phyloP scores from a whole-genome alignment of 2,329 filamentous ascomycete genomes.

The Canariomyces notabilis region DNA sequence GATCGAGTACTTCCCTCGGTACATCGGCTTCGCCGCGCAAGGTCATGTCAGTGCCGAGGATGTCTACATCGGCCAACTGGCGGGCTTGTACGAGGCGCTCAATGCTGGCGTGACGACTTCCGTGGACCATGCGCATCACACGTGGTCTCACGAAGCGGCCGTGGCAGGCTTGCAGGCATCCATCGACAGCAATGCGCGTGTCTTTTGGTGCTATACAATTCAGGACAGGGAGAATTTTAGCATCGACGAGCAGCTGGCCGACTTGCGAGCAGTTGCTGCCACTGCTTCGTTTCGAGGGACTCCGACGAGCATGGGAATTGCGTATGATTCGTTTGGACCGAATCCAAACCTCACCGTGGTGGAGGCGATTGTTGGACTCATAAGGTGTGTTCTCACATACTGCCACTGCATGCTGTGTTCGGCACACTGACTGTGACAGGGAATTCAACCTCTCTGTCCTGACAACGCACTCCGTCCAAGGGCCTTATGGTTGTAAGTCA shows the following conservation, averaged over 20 bases:
- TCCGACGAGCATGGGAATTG: constrained; percentile 36
- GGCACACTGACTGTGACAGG: constrained; percentile 6
- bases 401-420: neutral
- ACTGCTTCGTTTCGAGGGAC: constrained; percentile 25
- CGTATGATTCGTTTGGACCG: constrained; percentile 37
- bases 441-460: constrained; percentile 39
- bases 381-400: constrained; percentile 25
- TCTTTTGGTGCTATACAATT: constrained; percentile 44
- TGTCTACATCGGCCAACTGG: constrained; percentile 42
- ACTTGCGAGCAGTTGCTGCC: constrained; percentile 35
- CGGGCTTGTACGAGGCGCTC: constrained; percentile 46
- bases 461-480: constrained; percentile 41
- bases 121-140: constrained; percentile 50
- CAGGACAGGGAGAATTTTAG: constrained; percentile 32
- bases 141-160: constrained; percentile 38
- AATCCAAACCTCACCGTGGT: constrained; percentile 27
- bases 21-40: constrained; percentile 31
- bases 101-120: constrained; percentile 49
- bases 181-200: constrained; percentile 43
- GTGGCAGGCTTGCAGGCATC: constrained; percentile 43
- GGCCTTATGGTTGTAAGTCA: constrained; percentile 35
- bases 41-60: constrained; percentile 37
- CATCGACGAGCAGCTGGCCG: constrained; percentile 33
- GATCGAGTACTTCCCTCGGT: constrained; percentile 42
- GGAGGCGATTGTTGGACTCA: constrained; percentile 30